Evolutionary conservation across 306 rosid genomes (phyloP).

Genomic region (Medicago arabica): DNA sequence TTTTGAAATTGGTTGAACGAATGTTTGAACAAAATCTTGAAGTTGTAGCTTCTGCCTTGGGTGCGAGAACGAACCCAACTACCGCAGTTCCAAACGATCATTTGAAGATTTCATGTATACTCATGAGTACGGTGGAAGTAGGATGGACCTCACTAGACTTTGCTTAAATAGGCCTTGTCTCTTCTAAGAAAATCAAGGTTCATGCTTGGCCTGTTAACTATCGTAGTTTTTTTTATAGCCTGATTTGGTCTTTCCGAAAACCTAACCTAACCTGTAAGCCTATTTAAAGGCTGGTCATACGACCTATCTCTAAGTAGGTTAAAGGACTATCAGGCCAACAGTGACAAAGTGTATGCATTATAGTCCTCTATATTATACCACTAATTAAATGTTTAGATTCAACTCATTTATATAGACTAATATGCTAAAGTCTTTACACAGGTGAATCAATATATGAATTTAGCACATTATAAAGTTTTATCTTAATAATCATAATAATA

Average conservation of each 20-base stretch:
- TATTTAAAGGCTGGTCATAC: neutral
- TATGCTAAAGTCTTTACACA: neutral
- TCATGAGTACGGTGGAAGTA: neutral
- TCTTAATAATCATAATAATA: neutral
- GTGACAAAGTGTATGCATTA: neutral
- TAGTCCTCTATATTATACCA: neutral
- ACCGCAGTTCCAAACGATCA: no score
- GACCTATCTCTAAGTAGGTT: neutral
- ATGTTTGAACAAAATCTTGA: no score
- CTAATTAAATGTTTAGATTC: neutral
- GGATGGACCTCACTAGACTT: neutral
- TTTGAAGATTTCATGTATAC: neutral
- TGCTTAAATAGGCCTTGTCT: neutral
- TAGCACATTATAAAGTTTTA: neutral
- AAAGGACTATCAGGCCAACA: neutral
- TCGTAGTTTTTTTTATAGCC: no score
- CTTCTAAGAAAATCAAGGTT: neutral
- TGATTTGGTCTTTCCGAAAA: no score
- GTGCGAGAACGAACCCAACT: no score
- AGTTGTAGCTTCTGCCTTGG: no score
- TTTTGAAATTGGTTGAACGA: no score
- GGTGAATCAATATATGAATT: neutral
- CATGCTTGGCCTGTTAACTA: neutral
- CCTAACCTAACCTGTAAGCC: no score
- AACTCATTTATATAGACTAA: neutral